These are phyloP conservation scores for Fulvia fulva DNA, from an alignment of 2,329 filamentous ascomycete species.

Conservation along the genomic window DNA sequence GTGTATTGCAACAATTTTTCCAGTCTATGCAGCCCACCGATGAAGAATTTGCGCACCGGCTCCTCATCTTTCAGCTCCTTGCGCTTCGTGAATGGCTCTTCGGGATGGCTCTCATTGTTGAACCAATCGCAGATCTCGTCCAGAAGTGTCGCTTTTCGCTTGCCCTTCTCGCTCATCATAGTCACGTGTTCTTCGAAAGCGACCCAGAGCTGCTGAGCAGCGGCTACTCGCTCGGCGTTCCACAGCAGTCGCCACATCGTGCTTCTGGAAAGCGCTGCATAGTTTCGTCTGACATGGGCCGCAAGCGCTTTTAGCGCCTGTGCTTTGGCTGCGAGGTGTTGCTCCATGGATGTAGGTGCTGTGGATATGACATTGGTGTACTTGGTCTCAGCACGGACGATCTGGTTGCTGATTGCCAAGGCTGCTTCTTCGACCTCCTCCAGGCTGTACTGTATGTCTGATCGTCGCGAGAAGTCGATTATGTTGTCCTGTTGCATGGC, in stretches of 20 bases:
- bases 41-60: conserved; percentile 79
- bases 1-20: conserved; percentile 25
- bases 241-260: conserved; percentile 79
- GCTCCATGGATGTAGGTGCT: conserved; percentile 67
- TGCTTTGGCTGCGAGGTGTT: conserved; percentile 70
- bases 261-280: conserved; percentile 59
- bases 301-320: conserved; percentile 73
- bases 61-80: conserved; percentile 68
- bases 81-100: conserved; percentile 66
- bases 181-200: conserved; percentile 66
- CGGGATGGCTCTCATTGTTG: conserved; percentile 70
- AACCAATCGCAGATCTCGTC: conserved; percentile 72
- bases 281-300: conserved; percentile 63
- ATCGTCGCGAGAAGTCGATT: conserved; percentile 72
- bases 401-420: conserved; percentile 71
- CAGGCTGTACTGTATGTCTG: conserved; percentile 59
- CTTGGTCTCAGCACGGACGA: conserved; percentile 70
- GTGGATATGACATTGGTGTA: conserved; percentile 71
- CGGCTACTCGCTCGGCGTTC: conserved; percentile 85
- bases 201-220: conserved; percentile 75
- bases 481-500: conserved; percentile 69
- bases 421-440: conserved; percentile 74
- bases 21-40: conserved; percentile 38
- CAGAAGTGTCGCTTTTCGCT: conserved; percentile 66
- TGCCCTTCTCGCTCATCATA: conserved; percentile 42